Conservation (phyloP, 768 basidiomycete genomes). For the Tricholoma saponaceum region DNA sequence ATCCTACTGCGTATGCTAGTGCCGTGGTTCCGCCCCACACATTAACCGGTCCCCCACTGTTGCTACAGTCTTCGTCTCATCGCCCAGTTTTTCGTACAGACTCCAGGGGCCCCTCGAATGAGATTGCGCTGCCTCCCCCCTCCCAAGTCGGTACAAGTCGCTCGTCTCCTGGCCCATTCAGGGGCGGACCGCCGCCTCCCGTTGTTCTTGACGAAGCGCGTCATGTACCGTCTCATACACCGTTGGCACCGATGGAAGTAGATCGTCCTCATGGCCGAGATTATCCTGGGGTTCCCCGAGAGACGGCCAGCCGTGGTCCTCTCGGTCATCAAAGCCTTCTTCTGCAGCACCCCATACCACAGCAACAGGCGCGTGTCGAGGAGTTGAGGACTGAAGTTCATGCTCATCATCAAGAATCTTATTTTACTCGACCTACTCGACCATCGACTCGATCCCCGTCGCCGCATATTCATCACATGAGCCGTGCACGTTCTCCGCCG, state of each 20-base stretch:
- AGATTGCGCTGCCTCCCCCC: constrained; percentile 59
- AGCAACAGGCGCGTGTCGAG: constrained; percentile 50
- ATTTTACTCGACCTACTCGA: constrained; percentile 49
- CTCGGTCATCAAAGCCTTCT: constrained; percentile 52
- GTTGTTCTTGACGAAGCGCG: constrained; percentile 73
- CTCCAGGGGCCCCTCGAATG: constrained; percentile 57
- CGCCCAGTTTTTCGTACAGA: constrained; percentile 64
- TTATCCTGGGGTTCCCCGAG: constrained; percentile 46
- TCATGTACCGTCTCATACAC: constrained; percentile 64
- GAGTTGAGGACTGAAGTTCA: constrained; percentile 44
- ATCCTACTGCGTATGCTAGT: constrained; percentile 90
- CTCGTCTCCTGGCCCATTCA: constrained; percentile 70
- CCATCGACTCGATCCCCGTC: constrained; percentile 58
- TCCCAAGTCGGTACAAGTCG: constrained; percentile 43
- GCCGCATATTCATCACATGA: constrained; percentile 43
- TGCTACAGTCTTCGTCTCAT: constrained; percentile 48
- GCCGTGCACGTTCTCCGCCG: constrained; percentile 50
- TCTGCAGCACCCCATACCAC: constrained; percentile 67
- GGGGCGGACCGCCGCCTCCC: constrained; percentile 81
- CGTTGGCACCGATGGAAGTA: constrained; percentile 77
- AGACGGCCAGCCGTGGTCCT: constrained; percentile 46
- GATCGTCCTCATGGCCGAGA: constrained; percentile 59
- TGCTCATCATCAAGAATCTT: constrained; percentile 51
- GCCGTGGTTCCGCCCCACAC: constrained; percentile 69
- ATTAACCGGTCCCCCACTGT: constrained; percentile 61